Base-by-base conservation (phyloP, 139 green algal genomes). In the Eudorina sp. region DNA sequence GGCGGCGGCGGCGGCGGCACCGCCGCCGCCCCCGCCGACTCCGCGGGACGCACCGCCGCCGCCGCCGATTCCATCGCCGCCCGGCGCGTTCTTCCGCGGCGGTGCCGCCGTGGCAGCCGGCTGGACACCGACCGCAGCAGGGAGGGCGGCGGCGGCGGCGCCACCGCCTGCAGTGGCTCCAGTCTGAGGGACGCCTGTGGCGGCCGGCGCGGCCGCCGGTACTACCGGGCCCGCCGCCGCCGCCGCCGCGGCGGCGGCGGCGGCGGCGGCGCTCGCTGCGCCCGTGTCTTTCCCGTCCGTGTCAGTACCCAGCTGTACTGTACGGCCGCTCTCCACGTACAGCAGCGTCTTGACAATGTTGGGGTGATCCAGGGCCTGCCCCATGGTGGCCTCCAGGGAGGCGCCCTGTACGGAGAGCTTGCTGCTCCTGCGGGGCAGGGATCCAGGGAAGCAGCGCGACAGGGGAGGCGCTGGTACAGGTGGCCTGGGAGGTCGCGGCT, bases 331-430 rank as follows among this genome's bases (percentile, higher is more conserved):
- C 60, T 62, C 80, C 34, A 86, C 41, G 34, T 45, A 64, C 43
- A 86, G 14, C n/a, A 86, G 43, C 29, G 80, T 86, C 80, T 86
- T 86, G 40, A 86, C 80, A 27, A 76, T 86, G 58, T 76, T 62
- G 40, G 79, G 79, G 79, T 85, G 79, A 58, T 85, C 79, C 53
- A 85, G 79, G 27, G 79, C 79, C 58, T 74, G 55, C 3, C 79
- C 79, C 79, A 85, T 85, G 58, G 48, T 48, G 2, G 79, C 79
- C 79, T 85, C 79, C 40, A 85, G 79, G 58, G 51, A 73, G 79
- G 58, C 79, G 8, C 79, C 55, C 11, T 74, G 51, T 7, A 75
- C 79, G 18, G 58, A 60, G 27, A 85, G 38, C 58, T 60, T 58
- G 79, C 40, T 60, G 79, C 27, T 36, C 14, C 79, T 85, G 77